Evolutionary conservation across 2,329 filamentous ascomycete genomes (phyloP).

Genomic region (Aspergillus fijiensis): DNA sequence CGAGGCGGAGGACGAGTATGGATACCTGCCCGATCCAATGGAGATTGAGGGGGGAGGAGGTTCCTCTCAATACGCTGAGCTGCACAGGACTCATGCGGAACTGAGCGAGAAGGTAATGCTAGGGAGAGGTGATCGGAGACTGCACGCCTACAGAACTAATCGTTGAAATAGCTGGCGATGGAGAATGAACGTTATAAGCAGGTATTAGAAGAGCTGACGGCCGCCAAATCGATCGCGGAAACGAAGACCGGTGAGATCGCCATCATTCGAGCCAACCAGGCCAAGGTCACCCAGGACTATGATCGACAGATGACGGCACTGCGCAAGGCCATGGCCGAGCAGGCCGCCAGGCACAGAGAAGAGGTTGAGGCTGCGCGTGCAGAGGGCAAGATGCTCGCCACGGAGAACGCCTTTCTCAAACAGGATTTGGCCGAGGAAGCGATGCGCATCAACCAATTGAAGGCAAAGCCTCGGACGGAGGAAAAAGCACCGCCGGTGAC

Average conservation of each 20-base stretch:
- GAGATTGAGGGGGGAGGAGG: constrained; percentile 19
- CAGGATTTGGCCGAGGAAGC: constrained; percentile 60
- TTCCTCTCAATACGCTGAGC: constrained; percentile 7
- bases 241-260: constrained; percentile 61
- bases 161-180: constrained; percentile 33
- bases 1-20: constrained; percentile 16
- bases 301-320: constrained; percentile 54
- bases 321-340: constrained; percentile 55
- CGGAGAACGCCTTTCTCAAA: constrained; percentile 60
- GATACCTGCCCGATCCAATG: constrained; percentile 14
- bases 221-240: constrained; percentile 43
- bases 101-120: constrained; percentile 29
- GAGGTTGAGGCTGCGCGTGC: constrained; percentile 56
- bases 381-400: constrained; percentile 57
- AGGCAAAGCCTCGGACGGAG: constrained; percentile 35
- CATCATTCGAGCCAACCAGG: constrained; percentile 60
- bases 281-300: constrained; percentile 53
- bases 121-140: not conserved
- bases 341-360: constrained; percentile 52
- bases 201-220: constrained; percentile 39
- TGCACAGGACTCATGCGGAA: constrained; percentile 16
- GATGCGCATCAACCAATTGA: constrained; percentile 46
- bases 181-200: constrained; percentile 44
- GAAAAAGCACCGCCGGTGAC: constrained; percentile 47
- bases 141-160: constrained; percentile 11